phyloP scores from a whole-genome alignment of 352 stramenopile genomes.

The Phytophthora colocasiae region DNA sequence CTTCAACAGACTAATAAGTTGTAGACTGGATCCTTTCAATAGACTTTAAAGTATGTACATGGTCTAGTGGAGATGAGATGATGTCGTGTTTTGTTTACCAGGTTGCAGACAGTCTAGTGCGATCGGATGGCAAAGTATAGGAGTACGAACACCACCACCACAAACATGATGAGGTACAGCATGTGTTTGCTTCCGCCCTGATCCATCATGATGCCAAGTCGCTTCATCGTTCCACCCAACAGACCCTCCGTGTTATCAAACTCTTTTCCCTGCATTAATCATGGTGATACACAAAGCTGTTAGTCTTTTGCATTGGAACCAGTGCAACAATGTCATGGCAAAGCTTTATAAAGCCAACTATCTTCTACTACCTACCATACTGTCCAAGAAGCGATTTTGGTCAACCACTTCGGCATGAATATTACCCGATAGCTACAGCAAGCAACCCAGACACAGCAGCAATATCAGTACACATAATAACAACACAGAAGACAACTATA shows the following conservation, averaged over 20 bases:
- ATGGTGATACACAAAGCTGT: background rate
- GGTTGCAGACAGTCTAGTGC: slow-evolving; percentile 42
- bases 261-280: slow-evolving; percentile 66
- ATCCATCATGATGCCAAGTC: slow-evolving; percentile 87
- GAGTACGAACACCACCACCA: slow-evolving; percentile 87
- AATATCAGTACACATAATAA: background rate
- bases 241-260: slow-evolving; percentile 88
- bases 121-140: slow-evolving; percentile 85
- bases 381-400: slow-evolving; percentile 84
- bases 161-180: slow-evolving; percentile 87
- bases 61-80: background rate
- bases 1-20: too few relatives aligned
- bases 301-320: slow-evolving; percentile 2
- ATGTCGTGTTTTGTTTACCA: slow-evolving; percentile 25
- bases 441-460: slow-evolving; percentile 1
- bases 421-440: slow-evolving; percentile 68
- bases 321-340: background rate
- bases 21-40: too few relatives aligned
- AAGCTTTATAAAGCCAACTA: background rate
- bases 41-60: too few relatives aligned
- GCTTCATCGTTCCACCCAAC: slow-evolving; percentile 88
- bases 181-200: slow-evolving; percentile 90
- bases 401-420: slow-evolving; percentile 85
- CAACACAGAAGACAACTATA: background rate
- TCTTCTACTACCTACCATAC: slow-evolving; percentile 60